phyloP scores from a whole-genome alignment of 495 filamentous ascomycete species.

The Lasiosphaeriaceae sp. region DNA sequence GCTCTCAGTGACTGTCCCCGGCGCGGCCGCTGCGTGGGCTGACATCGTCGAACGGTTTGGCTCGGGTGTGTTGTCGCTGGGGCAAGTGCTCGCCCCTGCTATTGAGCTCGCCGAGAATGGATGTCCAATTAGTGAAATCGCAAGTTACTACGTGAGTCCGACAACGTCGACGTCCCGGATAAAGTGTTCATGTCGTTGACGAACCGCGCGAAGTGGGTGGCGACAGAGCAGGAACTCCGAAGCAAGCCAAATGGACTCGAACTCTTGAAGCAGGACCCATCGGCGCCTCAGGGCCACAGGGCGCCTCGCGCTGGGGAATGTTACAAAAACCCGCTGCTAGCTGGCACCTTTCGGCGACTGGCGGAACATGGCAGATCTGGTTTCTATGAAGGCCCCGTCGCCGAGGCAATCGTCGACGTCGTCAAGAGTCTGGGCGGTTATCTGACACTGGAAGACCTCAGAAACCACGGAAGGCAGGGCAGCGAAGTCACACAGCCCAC shows the following conservation, averaged over 20 bases:
- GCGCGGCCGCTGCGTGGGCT: slow-evolving; percentile 82
- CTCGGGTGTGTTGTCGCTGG: slow-evolving; percentile 65
- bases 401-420: slow-evolving; percentile 66
- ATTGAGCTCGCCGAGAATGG: slow-evolving; percentile 77
- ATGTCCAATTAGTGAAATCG: slow-evolving; percentile 70
- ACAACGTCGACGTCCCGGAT: neutral
- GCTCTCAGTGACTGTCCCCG: slow-evolving; percentile 69
- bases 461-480: slow-evolving; percentile 41
- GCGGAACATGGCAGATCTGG: slow-evolving; percentile 69
- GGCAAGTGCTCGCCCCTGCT: slow-evolving; percentile 67
- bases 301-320: slow-evolving; percentile 68
- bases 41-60: slow-evolving; percentile 76
- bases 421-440: slow-evolving; percentile 64
- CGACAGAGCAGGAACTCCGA: slow-evolving; percentile 51
- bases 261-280: slow-evolving; percentile 66
- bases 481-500: slow-evolving; percentile 69
- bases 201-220: slow-evolving; percentile 55
- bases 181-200: neutral
- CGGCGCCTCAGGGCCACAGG: slow-evolving; percentile 47
- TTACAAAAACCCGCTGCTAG: slow-evolving; percentile 67
- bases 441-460: slow-evolving; percentile 67
- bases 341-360: slow-evolving; percentile 64
- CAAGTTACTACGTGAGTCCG: slow-evolving; percentile 52
- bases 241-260: slow-evolving; percentile 63
- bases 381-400: slow-evolving; percentile 74